These are phyloP conservation scores for Pseudogymnoascus pannorum DNA, from an alignment of 2,329 filamentous ascomycete genomes.

Conservation along the genomic window DNA sequence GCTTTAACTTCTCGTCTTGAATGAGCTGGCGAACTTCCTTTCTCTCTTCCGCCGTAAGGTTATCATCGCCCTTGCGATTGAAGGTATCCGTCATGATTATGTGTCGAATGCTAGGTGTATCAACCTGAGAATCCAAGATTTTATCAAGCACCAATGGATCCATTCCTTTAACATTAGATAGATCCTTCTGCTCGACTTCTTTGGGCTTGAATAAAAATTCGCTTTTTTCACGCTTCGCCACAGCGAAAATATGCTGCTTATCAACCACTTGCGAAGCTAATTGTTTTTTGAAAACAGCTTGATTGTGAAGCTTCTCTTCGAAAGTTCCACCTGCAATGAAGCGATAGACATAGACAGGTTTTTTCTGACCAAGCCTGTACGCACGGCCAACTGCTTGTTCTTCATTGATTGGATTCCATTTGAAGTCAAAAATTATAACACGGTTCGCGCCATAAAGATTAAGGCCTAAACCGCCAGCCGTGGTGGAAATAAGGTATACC, in stretches of 20 bases:
- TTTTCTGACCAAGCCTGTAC: conserved; percentile 77
- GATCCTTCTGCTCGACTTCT: conserved; percentile 42
- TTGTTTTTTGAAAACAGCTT: conserved; percentile 74
- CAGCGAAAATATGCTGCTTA: conserved; percentile 67
- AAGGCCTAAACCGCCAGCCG: conserved; percentile 71
- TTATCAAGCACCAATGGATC: conserved; percentile 53
- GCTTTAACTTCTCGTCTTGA: conserved; percentile 27
- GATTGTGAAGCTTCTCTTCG: conserved; percentile 67
- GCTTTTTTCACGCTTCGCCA: conserved; percentile 45
- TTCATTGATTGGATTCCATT: conserved; percentile 73
- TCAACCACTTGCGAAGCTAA: conserved; percentile 75
- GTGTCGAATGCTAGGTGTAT: conserved; percentile 39
- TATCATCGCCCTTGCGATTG: conserved; percentile 59
- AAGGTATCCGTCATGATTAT: conserved; percentile 67
- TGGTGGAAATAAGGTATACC: conserved; percentile 76
- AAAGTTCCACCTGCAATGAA: conserved; percentile 73
- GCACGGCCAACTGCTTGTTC: conserved; percentile 81
- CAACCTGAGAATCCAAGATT: conserved; percentile 46
- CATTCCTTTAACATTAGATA: conserved; percentile 49
- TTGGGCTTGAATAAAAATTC: conserved; percentile 55
- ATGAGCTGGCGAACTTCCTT: conserved; percentile 43
- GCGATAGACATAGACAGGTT: conserved; percentile 77
- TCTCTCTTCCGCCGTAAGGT: conserved; percentile 54
- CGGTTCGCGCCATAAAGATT: conserved; percentile 81
- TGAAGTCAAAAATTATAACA: conserved; percentile 78